These are phyloP conservation scores for Sugiyamaella japonica DNA, from an alignment of 1,139 yeast species.

Conservation along the genomic window DNA sequence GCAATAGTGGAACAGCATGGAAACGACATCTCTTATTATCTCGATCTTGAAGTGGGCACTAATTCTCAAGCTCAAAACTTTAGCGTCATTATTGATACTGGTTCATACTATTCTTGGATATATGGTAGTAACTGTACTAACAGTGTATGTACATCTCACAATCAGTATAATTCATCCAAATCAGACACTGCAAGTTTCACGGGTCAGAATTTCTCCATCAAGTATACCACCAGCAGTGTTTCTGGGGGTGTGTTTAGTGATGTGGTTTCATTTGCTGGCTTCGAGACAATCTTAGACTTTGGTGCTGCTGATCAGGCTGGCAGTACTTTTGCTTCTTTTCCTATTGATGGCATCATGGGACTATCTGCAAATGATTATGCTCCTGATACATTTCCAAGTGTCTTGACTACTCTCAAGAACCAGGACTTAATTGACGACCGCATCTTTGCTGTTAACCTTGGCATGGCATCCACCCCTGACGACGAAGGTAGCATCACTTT, in stretches of 20 bases:
- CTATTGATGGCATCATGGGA: slow-evolving; percentile 63
- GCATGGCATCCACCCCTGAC: slow-evolving; percentile 39
- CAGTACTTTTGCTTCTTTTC: slow-evolving; percentile 51
- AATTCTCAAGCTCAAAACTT: slow-evolving; percentile 38
- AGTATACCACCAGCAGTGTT: slow-evolving; percentile 58
- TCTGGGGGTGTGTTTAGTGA: slow-evolving; percentile 50
- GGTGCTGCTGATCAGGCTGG: slow-evolving; percentile 60
- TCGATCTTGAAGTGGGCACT: slow-evolving; percentile 34
- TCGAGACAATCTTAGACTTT: slow-evolving; percentile 48
- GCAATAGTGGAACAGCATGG: slow-evolving; percentile 33
- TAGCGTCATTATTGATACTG: slow-evolving; percentile 62
- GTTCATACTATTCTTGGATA: slow-evolving; percentile 65
- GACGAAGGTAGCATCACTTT: slow-evolving; percentile 49
- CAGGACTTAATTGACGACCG: slow-evolving; percentile 42
- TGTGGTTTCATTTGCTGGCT: slow-evolving; percentile 46
- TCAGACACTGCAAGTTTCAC: slow-evolving; percentile 27
- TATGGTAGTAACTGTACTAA: slow-evolving; percentile 54
- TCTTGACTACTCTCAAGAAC: slow-evolving; percentile 45
- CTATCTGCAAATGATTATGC: slow-evolving; percentile 46
- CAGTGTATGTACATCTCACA: slow-evolving; percentile 47
- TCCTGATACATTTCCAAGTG: slow-evolving; percentile 40
- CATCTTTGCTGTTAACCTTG: slow-evolving; percentile 48
- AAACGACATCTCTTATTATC: slow-evolving; percentile 37
- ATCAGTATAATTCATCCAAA: slow-evolving; percentile 37
- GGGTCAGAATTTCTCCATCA: slow-evolving; percentile 45